Conservation (phyloP, 306 rosid genomes). For the Casuarina equisetifolia region DNA sequence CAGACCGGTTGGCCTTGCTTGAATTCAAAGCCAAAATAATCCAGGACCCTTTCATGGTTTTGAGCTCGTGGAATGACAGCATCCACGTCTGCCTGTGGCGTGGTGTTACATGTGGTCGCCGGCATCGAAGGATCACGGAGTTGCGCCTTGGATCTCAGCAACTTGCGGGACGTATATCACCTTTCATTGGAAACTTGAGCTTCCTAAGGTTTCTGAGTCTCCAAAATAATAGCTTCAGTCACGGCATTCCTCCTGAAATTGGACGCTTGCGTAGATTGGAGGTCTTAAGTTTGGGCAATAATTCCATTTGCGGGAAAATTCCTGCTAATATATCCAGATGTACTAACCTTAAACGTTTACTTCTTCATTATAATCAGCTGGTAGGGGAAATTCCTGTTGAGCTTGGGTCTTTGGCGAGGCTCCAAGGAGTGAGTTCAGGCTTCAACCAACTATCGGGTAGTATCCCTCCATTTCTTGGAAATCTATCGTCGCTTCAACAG, state of each 20-base stretch:
- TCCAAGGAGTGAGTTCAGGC: neutral
- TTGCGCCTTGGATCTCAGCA: neutral
- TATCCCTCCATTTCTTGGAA: neutral
- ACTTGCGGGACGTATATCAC: neutral
- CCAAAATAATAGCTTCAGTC: neutral
- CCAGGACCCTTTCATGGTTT: neutral
- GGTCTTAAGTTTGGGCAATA: accelerated
- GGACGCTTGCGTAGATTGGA: neutral
- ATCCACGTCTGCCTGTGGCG: neutral
- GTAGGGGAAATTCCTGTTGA: neutral
- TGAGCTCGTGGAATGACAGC: neutral
- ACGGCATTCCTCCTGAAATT: neutral
- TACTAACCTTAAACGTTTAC: neutral
- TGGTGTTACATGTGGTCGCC: neutral
- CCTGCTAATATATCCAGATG: neutral
- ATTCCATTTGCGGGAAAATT: neutral
- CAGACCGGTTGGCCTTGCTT: neutral
- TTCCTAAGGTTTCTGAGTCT: neutral
- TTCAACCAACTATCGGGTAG: neutral
- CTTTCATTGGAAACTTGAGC: neutral
- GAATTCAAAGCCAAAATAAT: neutral
- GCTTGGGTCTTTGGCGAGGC: neutral
- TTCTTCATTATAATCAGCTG: neutral
- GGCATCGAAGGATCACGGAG: neutral
- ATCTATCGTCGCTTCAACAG: neutral